Evolutionary conservation across 2,329 filamentous ascomycete genomes (phyloP).

Genomic region (Talaromyces pinophilus): DNA sequence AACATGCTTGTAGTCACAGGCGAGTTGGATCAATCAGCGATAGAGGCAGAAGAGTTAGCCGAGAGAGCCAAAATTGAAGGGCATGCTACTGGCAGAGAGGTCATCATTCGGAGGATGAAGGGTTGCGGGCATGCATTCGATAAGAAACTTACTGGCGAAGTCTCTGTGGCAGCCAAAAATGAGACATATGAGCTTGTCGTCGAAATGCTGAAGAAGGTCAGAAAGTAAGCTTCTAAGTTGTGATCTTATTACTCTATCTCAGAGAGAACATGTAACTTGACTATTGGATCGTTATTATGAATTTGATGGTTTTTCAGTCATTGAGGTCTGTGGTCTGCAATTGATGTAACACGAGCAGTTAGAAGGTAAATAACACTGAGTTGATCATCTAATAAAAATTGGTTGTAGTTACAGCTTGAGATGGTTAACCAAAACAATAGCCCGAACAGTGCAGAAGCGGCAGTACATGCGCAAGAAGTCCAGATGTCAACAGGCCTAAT

Average conservation of each 20-base stretch:
- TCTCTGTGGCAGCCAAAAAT: constrained; percentile 27
- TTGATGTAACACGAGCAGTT: too few relatives aligned
- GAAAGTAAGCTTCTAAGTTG: not conserved
- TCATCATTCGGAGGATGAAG: constrained; percentile 1
- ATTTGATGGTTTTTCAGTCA: too few relatives aligned
- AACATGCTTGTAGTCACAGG: constrained; percentile 33
- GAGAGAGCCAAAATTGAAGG: constrained; percentile 28
- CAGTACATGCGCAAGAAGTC: too few relatives aligned
- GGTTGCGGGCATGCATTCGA: constrained; percentile 17
- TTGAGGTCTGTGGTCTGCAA: too few relatives aligned
- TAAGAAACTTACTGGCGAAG: constrained; percentile 11
- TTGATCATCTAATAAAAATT: too few relatives aligned
- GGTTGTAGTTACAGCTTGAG: too few relatives aligned
- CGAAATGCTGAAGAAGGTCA: constrained; percentile 26
- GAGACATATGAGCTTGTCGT: constrained; percentile 36
- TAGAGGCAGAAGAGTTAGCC: constrained; percentile 31
- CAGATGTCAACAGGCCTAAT: too few relatives aligned
- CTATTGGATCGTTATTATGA: not conserved
- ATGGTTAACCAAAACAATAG: too few relatives aligned
- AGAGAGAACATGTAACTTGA: not conserved
- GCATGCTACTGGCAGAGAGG: constrained; percentile 25
- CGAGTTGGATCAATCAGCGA: constrained; percentile 29
- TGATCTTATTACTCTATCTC: not conserved
- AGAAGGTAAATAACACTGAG: too few relatives aligned
- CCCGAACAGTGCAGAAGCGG: too few relatives aligned